A percentile compares a stretch with the other conserved stretches of the same genome.
phyloP scores from a whole-genome alignment of 805 yeast species.

The Scheffersomyces amazonensis region DNA sequence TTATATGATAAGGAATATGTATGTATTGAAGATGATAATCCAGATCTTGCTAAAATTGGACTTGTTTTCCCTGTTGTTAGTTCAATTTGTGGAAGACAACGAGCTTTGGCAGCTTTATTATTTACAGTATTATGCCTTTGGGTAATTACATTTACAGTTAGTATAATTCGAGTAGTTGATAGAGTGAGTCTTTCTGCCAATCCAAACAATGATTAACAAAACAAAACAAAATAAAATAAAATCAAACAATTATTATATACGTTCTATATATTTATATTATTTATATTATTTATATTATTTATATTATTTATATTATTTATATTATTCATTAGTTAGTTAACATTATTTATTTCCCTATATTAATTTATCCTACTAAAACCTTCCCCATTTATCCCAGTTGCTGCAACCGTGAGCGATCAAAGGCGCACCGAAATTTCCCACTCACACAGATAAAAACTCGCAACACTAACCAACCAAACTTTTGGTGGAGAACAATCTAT shows the following conservation, averaged over 20 bases:
- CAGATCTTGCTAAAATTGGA: constrained; percentile 14
- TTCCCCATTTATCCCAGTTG: too few species aligned
- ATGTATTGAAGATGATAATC: constrained; percentile 32
- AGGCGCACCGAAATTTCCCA: too few species aligned
- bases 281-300: too few species aligned
- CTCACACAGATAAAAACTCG: too few species aligned
- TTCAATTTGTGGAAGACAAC: constrained; percentile 73
- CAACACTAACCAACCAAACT: too few species aligned
- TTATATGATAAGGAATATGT: constrained; percentile 83
- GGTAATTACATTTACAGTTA: constrained; percentile 82
- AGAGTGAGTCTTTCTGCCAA: constrained; percentile 33
- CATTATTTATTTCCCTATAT: too few species aligned
- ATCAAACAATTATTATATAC: too few species aligned
- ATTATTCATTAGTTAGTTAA: neutral
- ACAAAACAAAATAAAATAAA: neutral
- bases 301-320: too few species aligned
- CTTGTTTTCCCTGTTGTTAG: constrained; percentile 29
- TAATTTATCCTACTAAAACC: too few species aligned
- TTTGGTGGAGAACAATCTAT: too few species aligned
- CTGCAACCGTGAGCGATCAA: too few species aligned
- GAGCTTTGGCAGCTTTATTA: constrained; percentile 74
- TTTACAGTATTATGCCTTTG: constrained; percentile 74
- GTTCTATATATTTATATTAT: too few species aligned
- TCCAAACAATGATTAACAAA: neutral
- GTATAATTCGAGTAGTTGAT: constrained; percentile 79